Evolutionary conservation across 2,329 filamentous ascomycete genomes (phyloP).

Genomic region (Colletotrichum nymphaeae): DNA sequence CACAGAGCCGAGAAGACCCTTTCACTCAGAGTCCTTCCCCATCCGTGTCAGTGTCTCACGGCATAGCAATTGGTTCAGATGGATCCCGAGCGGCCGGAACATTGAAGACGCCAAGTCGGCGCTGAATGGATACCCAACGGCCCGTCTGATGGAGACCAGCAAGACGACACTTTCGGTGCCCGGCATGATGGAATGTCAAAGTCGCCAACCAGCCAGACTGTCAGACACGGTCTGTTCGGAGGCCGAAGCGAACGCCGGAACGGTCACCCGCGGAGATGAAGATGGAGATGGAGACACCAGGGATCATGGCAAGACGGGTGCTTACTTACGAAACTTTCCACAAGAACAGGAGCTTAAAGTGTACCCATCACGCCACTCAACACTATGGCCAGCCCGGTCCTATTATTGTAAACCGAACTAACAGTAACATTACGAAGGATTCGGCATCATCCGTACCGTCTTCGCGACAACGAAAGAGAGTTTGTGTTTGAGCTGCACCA

Average conservation of each 20-base stretch:
- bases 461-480: conserved; percentile 1
- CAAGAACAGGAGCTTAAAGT: background rate
- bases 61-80: background rate
- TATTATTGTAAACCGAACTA: background rate
- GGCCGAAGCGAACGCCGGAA: background rate
- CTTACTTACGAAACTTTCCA: background rate
- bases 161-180: background rate
- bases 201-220: background rate
- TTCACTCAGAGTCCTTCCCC: background rate
- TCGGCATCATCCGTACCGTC: background rate
- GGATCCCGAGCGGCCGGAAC: background rate
- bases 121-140: background rate
- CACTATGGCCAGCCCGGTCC: background rate
- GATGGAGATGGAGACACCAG: background rate
- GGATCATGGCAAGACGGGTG: background rate
- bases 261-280: background rate
- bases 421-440: background rate
- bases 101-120: background rate
- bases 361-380: background rate
- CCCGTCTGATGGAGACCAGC: background rate
- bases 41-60: background rate
- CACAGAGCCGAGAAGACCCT: background rate
- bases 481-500: background rate
- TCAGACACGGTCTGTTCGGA: background rate
- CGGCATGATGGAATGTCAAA: background rate